phyloP scores from a whole-genome alignment of 306 rosid genomes.

The Begonia peltatifolia region DNA sequence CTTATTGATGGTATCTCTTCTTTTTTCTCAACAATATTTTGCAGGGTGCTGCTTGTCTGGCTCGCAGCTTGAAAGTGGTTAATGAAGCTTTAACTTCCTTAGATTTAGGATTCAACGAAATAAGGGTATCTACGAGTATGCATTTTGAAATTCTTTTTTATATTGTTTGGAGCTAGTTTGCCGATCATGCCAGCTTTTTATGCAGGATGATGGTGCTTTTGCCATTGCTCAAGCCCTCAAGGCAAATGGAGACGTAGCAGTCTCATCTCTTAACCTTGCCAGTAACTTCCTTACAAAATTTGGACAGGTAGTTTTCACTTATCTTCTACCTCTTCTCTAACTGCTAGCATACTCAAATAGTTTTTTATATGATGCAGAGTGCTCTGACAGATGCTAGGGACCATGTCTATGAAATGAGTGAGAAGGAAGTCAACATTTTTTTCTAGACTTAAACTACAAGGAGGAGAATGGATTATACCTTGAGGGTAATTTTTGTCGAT shows the following conservation, averaged over 20 bases:
- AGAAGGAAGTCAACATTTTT: constrained; percentile 71
- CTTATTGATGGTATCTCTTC: constrained; percentile 5
- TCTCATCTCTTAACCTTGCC: constrained; percentile 58
- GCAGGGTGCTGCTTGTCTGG: constrained; percentile 85
- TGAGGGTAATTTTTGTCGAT: constrained; percentile 7
- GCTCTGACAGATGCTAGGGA: constrained; percentile 92
- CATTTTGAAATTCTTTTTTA: not conserved
- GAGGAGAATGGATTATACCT: constrained; percentile 1
- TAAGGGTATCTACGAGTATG: constrained; percentile 41
- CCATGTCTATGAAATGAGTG: constrained; percentile 92
- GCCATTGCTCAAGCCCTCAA: constrained; percentile 98
- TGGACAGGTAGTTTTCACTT: constrained; percentile 69
- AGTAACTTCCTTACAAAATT: constrained; percentile 91
- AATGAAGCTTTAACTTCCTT: constrained; percentile 86
- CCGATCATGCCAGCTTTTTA: constrained; percentile 5
- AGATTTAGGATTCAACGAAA: constrained; percentile 92
- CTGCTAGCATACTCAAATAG: not conserved
- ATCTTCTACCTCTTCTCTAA: not conserved
- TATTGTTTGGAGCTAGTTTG: constrained; percentile 4
- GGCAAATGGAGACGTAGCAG: constrained; percentile 75
- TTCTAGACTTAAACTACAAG: constrained; percentile 24
- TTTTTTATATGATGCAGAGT: constrained; percentile 39
- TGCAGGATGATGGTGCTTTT: constrained; percentile 92
- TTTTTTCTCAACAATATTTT: constrained; percentile 10
- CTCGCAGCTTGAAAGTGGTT: constrained; percentile 97